Conservation (phyloP, 371 early-diverging fungal genomes). For the Mucor sp. region DNA sequence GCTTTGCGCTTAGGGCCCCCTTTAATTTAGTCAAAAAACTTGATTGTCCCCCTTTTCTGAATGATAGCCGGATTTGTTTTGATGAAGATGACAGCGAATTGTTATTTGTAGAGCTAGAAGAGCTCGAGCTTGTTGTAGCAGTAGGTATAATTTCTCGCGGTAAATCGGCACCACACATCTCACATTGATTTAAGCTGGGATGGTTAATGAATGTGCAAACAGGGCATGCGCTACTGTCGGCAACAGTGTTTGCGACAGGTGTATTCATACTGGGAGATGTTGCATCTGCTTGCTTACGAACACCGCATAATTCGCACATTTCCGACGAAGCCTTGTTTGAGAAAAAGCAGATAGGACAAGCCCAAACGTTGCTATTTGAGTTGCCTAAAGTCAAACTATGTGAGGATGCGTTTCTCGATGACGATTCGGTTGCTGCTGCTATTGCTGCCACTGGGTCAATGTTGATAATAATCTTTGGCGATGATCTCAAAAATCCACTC, state of each 20-base stretch:
- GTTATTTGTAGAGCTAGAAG: neutral
- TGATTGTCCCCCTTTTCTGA: conserved; percentile 71
- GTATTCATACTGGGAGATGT: neutral
- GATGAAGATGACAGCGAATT: neutral
- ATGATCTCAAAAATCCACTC: conserved; percentile 68
- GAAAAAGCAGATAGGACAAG: conserved; percentile 76
- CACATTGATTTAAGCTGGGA: conserved; percentile 76
- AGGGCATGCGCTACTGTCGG: conserved; percentile 53
- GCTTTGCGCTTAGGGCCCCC: conserved; percentile 53
- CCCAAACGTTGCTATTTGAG: conserved; percentile 53
- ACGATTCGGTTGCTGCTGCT: neutral
- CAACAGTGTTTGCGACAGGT: neutral
- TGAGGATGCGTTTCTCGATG: neutral
- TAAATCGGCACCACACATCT: conserved; percentile 72
- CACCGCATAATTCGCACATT: conserved; percentile 80
- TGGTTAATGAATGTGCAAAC: conserved; percentile 89
- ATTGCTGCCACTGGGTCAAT: conserved; percentile 23
- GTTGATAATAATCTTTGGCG: conserved; percentile 64
- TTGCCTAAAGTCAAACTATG: conserved; percentile 12
- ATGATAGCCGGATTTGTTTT: conserved; percentile 67
- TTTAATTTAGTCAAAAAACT: conserved; percentile 65
- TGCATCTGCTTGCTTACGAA: conserved; percentile 37
- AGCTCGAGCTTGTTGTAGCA: conserved; percentile 2
- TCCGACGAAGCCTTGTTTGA: conserved; percentile 49
- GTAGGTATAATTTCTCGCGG: conserved; percentile 26